Base-by-base conservation (phyloP, 2,329 filamentous ascomycete genomes). In the Cryoendolithus antarcticus region DNA sequence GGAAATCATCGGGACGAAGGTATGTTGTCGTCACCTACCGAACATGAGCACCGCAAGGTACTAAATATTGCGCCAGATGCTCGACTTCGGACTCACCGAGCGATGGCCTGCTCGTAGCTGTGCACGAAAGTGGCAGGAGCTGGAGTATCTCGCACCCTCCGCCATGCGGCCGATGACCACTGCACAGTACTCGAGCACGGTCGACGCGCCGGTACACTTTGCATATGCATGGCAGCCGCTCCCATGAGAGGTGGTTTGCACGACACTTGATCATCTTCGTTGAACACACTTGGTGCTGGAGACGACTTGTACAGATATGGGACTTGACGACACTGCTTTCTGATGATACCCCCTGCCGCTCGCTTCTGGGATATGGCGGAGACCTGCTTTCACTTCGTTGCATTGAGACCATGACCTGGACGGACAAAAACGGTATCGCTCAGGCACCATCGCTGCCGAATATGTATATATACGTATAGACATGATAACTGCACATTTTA, bases 1-100 rank as follows among this genome's bases (percentile, higher is more conserved):
- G 52, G 67, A 72, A 34, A 71, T 72, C 44, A 70, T 72, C 45
- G 57, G 62, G 38, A 57, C 62, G 38, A 71, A 71, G 61, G 69
- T 70, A 48, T 45, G 55, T 41, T 11, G 21, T 19, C 29, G 30
- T 10, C 13, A 9, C 31, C 10, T 27, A 19, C 10, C 12, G 12
- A 19, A 9, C 29, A 31, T 28, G 52, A 29, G 8, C 7, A 21
- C 27, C 10, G n/a, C 11, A 27, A 10, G 13, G 34, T 45, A 30
- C 44, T 32, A 19, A 44, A 24, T n/a, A n/a, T 8, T 3, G 7
- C 38, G 71, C 9, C 38, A 72, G 69, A 72, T 72, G 69, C 53
- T 66, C 43, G 67, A 71, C 35, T 69, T 61, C 44, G 67, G 67
- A 36, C 58, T 67, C 15, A 52, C 61, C 43, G 68, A 71, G 46